Base-by-base conservation (phyloP, 768 basidiomycete species). In the Tremella yokohamensis region DNA sequence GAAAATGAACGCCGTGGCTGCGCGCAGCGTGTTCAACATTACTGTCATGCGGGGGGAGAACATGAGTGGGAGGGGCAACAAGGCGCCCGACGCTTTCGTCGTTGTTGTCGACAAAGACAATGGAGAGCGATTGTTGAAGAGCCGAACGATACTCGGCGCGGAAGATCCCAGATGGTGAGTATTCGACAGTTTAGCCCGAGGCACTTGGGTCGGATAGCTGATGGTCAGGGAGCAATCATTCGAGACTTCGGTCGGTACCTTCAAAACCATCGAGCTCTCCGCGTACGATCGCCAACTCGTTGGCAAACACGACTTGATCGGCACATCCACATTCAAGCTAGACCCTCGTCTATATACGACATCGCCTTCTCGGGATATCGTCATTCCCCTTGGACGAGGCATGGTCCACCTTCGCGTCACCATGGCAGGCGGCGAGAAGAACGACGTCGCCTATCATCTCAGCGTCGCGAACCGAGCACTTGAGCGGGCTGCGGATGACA, bases 261-360 rank as follows among this genome's bases (percentile, higher is more conserved):
- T 63, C 48, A 74, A 68, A 29, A 51, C 44, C 8, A 60, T 72
- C 24, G 75, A 77, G 44, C 26, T 77, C 1, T 24, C 58, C 1
- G 61, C 62, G 9, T 75, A 59, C 47, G 71, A 77, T 56, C 68
- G 75, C 20, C 59, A 64, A n/a, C 72, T 77, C 8, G 75, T 77
- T 13, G 75, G 75, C 44, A 75, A 77, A 50, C 74, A 77, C 49
- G 75, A 77, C 42, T 49, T 64, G 18, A 73, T 77, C 49, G 75
- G 75, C 6, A 39, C 61, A 0, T 42, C 60, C 1, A 58, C 63
- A 19, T 64, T 77, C 68, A 74, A 71, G 53, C 66, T 77, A 20
- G 69, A 77, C 44, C 68, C 72, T 1, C 45, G 63, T 19, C 26
- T 52, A 1, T 74, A 70, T 55, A 55, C 54, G 4, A 64, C 62